These are phyloP conservation scores for Beauveria caledonica DNA, from an alignment of 2,329 filamentous ascomycete genomes.

Conservation along the genomic window DNA sequence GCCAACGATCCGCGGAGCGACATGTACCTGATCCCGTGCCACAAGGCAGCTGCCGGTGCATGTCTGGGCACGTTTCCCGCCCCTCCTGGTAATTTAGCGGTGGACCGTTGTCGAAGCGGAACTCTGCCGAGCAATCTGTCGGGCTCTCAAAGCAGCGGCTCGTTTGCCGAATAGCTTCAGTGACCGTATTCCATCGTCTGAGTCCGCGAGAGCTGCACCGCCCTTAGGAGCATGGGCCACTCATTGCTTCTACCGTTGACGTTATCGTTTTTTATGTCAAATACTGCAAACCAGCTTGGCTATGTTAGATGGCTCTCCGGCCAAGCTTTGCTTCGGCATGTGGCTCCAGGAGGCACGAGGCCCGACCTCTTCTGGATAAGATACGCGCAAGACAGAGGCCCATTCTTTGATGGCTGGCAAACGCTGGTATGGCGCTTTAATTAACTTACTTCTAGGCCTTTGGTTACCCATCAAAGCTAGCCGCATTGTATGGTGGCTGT, in stretches of 20 bases:
- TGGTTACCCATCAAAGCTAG: neutral
- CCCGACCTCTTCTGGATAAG: constrained; percentile 1
- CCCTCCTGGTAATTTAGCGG: neutral
- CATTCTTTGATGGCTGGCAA: neutral
- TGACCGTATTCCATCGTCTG: neutral
- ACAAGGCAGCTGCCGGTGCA: constrained; percentile 6
- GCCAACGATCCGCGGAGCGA: neutral
- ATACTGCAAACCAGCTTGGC: neutral
- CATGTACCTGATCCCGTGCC: constrained; percentile 5
- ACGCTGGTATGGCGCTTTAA: neutral
- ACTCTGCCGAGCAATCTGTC: neutral
- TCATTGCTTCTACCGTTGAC: too few species aligned
- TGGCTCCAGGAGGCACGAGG: neutral
- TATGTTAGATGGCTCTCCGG: neutral
- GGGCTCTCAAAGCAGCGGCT: neutral
- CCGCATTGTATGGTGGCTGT: constrained; percentile 2
- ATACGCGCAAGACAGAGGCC: constrained; percentile 1
- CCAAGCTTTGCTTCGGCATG: neutral
- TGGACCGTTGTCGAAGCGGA: neutral
- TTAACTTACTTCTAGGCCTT: neutral
- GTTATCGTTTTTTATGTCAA: too few species aligned
- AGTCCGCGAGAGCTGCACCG: neutral
- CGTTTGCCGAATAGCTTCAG: too few species aligned
- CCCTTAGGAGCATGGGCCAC: too few species aligned
- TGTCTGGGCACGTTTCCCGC: neutral